Base-by-base conservation (phyloP, 805 yeast genomes). In the Kluyveromyces wickerhamii region DNA sequence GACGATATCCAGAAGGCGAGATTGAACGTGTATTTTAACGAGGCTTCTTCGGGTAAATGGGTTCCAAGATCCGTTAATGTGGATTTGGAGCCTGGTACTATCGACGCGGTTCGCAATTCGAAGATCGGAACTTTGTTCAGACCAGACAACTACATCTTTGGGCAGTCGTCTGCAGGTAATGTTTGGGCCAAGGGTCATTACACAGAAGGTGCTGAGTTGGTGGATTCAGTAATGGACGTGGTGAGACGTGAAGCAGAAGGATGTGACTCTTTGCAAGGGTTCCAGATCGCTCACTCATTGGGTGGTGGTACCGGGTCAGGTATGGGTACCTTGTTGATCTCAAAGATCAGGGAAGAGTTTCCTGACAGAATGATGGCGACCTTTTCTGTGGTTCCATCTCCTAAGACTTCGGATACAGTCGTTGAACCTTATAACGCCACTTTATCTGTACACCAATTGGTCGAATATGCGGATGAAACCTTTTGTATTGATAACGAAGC, bases 291-390 rank as follows among this genome's bases (percentile, higher is more conserved):
- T 21, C 87, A 79, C 56, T 79, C 86, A 18, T 64, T 79, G 25
- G 87, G 87, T 54, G 87, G 96, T 65, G 96, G 96, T 69, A 87
- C 96, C 37, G 96, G 96, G 56, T 84, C 95, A 21, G 96, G 96
- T 63, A 78, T 87, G 86, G 96, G 96, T 59, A 87, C 96, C 29
- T 63, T 87, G 50, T 71, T 87, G 54, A 75, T 87, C 52, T 75
- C 87, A 40, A 80, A 79, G 58, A 81, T 87, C 54, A 77, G 88
- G 63, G 96, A 87, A 60, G 95, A 87, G 62, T 87, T 78, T 54
- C 89, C 94, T 34, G 96, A 87, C 63, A 77, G 95, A 68, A 87
- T 87, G 95, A 77, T 85, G 81, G 94, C 95, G 16, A 85, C 95
- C 21, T 87, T 85, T 57, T 86, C 95, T 8, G 95, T 87, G 38